Evolutionary conservation across 2,329 filamentous ascomycete genomes (phyloP), one percentile per base, ranked within the genome.

Genomic region (Aureobasidium sp.): DNA sequence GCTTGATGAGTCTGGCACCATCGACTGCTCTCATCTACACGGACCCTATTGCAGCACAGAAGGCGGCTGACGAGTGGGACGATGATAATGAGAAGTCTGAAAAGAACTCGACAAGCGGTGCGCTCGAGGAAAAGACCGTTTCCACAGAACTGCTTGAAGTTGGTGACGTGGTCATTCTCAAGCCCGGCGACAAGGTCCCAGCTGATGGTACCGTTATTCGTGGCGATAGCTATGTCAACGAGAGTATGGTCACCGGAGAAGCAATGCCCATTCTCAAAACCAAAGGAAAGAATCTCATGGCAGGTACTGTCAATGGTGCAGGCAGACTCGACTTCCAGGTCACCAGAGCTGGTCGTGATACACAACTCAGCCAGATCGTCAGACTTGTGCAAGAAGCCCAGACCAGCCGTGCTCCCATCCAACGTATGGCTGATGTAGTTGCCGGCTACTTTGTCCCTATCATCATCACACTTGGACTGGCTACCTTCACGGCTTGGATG

Each of bases 191-290:
- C 77, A 97, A 97, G 78, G 91, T 99, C 63, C 93, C 94, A 1
- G 93, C 93, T 1, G 94, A 99, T 72, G 94, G 94, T 52, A 82
- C 85, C 9, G 84, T 99, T 58, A 90, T 91, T 62, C 86, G 89
- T 59, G 94, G 94, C 36, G 90, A 97, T 75, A 96, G 91, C 39
- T 96, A 95, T 70, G 85, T 97, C 25, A 91, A 99, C 67, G 94
- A 99, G 77, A 96, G 91, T 72, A 97, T 97, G 93, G 92, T 99
- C 53, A 99, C 94, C 6, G 94, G 94, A 67, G 94, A 99, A 77
- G 89, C 94, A 2, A 93, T 97, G 83, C 93, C 94, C 0, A 91
- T 97, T 39, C 86, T 91, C 69, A 99, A 99, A 77, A 87, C 84
- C 67, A 87, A 90, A 69, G 91, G 89, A 9, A 86, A 86, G 67